Evolutionary conservation across 768 basidiomycete species (phyloP).

Genomic region (Phaeotremella skinneri): DNA sequence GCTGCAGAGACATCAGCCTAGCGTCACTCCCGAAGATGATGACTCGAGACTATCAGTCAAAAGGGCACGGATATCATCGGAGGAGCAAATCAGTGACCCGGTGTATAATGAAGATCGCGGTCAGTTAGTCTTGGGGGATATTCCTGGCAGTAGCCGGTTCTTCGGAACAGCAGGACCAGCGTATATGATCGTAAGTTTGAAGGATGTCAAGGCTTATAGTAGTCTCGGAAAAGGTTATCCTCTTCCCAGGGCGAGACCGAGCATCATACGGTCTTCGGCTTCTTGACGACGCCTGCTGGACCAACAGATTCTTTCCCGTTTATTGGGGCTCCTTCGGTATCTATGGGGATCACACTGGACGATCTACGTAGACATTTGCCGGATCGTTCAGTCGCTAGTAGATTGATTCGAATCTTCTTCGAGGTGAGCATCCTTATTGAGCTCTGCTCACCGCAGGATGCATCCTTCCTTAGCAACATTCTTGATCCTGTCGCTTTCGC

Average conservation of each 20-base stretch:
- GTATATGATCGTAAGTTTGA: conserved; percentile 3
- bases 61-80: no score
- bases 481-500: conserved; percentile 3
- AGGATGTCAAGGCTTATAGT: not conserved
- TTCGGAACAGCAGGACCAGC: conserved; percentile 8
- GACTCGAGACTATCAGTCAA: not conserved
- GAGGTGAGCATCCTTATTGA: not conserved
- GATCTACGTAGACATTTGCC: not conserved
- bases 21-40: not conserved
- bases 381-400: not conserved
- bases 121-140: conserved; percentile 7
- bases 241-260: not conserved
- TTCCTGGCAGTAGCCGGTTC: conserved; percentile 4
- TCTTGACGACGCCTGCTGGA: not conserved
- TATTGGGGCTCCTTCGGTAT: not conserved
- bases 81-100: no score
- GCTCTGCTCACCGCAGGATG: not conserved
- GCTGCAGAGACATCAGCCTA: not conserved
- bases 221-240: not conserved
- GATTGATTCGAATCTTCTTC: not conserved
- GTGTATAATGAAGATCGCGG: conserved; percentile 14
- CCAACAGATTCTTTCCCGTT: not conserved
- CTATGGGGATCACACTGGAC: conserved; percentile 1
- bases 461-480: conserved; percentile 7
- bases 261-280: not conserved